These are phyloP conservation scores for Fraxinus paxiana DNA, from an alignment of 305 asterid species.

Conservation along the genomic window DNA sequence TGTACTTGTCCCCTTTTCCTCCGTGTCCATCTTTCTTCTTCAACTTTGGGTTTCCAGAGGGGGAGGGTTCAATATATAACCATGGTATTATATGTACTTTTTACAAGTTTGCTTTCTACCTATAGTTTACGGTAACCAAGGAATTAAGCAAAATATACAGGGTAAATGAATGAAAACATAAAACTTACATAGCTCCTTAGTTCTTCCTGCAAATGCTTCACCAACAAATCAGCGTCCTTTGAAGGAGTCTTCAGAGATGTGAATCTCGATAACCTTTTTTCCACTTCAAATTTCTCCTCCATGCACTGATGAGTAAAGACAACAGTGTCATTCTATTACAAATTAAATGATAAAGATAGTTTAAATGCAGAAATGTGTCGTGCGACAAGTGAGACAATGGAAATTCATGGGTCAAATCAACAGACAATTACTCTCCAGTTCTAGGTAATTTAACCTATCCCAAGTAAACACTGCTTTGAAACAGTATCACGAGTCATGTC, in stretches of 20 bases:
- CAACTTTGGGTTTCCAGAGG: neutral
- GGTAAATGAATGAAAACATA: slow-evolving; percentile 7
- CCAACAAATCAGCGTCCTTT: slow-evolving; percentile 53
- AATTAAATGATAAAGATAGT: slow-evolving; percentile 12
- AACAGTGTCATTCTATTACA: slow-evolving; percentile 20
- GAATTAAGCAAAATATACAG: slow-evolving; percentile 14
- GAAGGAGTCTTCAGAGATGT: slow-evolving; percentile 53
- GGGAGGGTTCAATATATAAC: neutral
- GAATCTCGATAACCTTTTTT: slow-evolving; percentile 47
- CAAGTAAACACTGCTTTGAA: neutral
- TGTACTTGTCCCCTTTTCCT: slow-evolving; percentile 13
- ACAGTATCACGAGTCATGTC: neutral
- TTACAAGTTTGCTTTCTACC: slow-evolving; percentile 15
- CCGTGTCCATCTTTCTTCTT: slow-evolving; percentile 5
- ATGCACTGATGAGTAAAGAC: slow-evolving; percentile 49
- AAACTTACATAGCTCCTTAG: slow-evolving; percentile 75
- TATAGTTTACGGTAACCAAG: slow-evolving; percentile 3
- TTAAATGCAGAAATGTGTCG: slow-evolving; percentile 10
- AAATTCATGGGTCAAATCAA: neutral
- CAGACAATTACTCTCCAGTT: neutral
- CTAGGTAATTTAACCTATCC: neutral
- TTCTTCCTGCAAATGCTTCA: slow-evolving; percentile 89
- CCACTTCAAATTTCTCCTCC: slow-evolving; percentile 64
- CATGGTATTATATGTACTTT: neutral
- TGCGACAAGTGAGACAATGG: neutral